Percentiles rank a stretch among this genome's conserved stretches.
phyloP scores from a whole-genome alignment of 257 asterid species.

The Ophiorrhiza pumila region DNA sequence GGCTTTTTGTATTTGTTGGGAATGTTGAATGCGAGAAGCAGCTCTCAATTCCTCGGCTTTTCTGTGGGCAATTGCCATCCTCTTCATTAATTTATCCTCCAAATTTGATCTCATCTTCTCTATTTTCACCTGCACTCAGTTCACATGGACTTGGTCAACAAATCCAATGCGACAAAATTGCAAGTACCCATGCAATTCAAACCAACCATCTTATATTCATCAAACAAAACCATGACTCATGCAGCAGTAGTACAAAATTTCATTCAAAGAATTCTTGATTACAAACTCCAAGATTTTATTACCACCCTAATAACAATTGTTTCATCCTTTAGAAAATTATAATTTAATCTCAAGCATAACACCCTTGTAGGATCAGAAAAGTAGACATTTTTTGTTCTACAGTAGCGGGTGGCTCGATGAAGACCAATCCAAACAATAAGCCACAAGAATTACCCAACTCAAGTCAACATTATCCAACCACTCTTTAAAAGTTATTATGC shows the following conservation, averaged over 20 bases:
- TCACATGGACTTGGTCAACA: not conserved
- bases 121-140: slow-evolving; percentile 69
- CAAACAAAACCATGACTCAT: not conserved
- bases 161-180: slow-evolving; percentile 4
- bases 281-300: slow-evolving; percentile 6
- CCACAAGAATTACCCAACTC: slow-evolving; percentile 29
- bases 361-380: no score
- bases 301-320: slow-evolving; percentile 1
- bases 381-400: slow-evolving; percentile 18
- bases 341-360: slow-evolving; percentile 6
- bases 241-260: not conserved
- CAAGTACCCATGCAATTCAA: not conserved
- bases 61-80: slow-evolving; percentile 80
- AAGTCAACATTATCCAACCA: slow-evolving; percentile 33
- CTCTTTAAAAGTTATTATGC: no score
- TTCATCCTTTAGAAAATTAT: slow-evolving; percentile 7
- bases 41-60: slow-evolving; percentile 94
- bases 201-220: not conserved
- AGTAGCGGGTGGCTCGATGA: slow-evolving; percentile 67
- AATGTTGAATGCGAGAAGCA: slow-evolving; percentile 69
- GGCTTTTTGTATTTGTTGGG: slow-evolving; percentile 61
- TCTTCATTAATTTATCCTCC: slow-evolving; percentile 92
- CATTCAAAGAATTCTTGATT: slow-evolving; percentile 4
- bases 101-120: slow-evolving; percentile 85
- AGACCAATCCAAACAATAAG: slow-evolving; percentile 33